A percentile compares a stretch with the other conserved stretches of the same genome.
These are phyloP conservation scores for Aspergillus proliferans DNA, from an alignment of 2,329 filamentous ascomycete genomes.

Conservation along the genomic window DNA sequence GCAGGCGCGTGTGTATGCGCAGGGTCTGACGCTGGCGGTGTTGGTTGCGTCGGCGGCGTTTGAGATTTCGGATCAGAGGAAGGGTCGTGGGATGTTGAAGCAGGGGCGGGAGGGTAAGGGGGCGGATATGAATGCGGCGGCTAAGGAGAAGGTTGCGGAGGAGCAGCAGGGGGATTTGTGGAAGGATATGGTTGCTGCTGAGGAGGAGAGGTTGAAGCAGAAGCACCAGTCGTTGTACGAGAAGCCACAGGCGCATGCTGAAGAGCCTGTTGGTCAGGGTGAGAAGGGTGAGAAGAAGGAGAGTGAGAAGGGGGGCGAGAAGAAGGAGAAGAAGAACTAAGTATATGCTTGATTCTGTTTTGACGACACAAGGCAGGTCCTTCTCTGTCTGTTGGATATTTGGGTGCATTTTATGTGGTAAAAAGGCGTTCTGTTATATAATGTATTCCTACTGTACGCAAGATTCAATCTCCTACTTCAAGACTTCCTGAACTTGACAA, in stretches of 20 bases:
- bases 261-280: conserved; percentile 1
- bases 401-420: background rate
- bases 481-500: background rate
- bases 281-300: background rate
- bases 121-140: conserved; percentile 29
- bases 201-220: conserved; percentile 41
- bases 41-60: conserved; percentile 76
- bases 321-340: conserved; percentile 8
- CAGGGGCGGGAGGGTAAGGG: conserved; percentile 68
- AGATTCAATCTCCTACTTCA: background rate
- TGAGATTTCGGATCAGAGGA: conserved; percentile 71
- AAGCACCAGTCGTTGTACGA: conserved; percentile 34
- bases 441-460: background rate
- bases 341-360: background rate
- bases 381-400: background rate
- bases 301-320: conserved; percentile 1
- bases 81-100: conserved; percentile 49
- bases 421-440: conserved; percentile 2
- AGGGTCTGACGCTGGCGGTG: conserved; percentile 79
- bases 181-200: conserved; percentile 54
- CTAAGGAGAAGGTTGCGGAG: conserved; percentile 74
- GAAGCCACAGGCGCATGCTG: conserved; percentile 17
- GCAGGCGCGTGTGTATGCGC: conserved; percentile 89
- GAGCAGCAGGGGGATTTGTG: conserved; percentile 89
- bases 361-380: background rate